Percentiles rank a stretch among this genome's conserved stretches.
These are phyloP conservation scores for Fusarium sp. DNA, from an alignment of 2,329 filamentous ascomycete genomes.

Conservation along the genomic window DNA sequence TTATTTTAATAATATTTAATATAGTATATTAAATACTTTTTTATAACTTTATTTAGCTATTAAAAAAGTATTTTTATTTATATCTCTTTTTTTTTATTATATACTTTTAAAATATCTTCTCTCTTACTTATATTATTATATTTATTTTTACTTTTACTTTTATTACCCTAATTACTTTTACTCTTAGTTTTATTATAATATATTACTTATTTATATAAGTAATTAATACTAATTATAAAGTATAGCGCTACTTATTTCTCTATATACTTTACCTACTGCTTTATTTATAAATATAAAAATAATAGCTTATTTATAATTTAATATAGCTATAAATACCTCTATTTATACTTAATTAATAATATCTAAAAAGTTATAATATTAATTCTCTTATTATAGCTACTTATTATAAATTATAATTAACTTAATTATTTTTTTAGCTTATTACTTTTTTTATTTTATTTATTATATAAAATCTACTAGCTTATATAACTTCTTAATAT, in stretches of 20 bases:
- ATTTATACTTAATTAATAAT: conserved; percentile 4
- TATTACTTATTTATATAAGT: too few relatives aligned
- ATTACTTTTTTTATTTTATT: not conserved
- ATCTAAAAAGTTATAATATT: conserved; percentile 4
- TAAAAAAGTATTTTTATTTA: not conserved
- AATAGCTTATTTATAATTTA: not conserved
- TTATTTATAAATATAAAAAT: not conserved
- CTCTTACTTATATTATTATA: not conserved
- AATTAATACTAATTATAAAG: not conserved
- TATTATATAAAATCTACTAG: not conserved
- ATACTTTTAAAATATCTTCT: not conserved
- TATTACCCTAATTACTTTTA: not conserved
- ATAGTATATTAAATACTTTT: not conserved
- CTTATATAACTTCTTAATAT: not conserved
- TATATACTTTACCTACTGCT: not conserved
- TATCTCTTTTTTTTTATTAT: not conserved
- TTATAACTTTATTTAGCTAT: not conserved
- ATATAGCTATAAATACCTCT: conserved; percentile 4
- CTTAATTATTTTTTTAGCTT: not conserved
- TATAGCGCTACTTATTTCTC: not conserved
- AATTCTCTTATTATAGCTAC: not conserved
- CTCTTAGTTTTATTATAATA: not conserved
- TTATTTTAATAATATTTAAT: not conserved
- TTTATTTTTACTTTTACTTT: not conserved
- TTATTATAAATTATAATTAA: not conserved